Conservation (phyloP, 805 yeast genomes). For the Kuraishia piskuri region DNA sequence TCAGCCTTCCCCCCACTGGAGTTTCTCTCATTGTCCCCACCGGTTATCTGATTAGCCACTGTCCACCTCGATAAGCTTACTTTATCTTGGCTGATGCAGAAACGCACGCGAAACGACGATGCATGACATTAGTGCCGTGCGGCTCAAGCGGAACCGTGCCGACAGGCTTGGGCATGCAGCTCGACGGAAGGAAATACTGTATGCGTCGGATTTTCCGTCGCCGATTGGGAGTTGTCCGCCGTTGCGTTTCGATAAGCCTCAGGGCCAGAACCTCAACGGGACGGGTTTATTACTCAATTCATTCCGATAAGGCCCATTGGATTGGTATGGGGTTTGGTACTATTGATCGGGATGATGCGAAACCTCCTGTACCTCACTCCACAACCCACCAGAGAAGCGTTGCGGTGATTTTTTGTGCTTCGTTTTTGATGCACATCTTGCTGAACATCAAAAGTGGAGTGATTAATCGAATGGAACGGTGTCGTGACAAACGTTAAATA, state of each 20-base stretch:
- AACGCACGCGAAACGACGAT: background rate
- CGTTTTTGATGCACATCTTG: no score
- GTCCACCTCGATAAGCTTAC: background rate
- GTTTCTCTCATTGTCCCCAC: background rate
- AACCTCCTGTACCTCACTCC: no score
- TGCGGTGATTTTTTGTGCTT: no score
- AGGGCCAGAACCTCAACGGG: background rate
- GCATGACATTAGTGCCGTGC: background rate
- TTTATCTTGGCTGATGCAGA: background rate
- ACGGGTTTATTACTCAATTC: background rate
- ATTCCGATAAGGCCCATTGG: background rate
- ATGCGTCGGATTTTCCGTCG: background rate
- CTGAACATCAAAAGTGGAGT: background rate
- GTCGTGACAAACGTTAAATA: background rate
- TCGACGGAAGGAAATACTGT: background rate
- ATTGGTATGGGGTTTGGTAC: no score
- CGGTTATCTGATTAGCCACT: background rate
- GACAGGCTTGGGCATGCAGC: background rate
- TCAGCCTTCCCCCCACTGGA: no score
- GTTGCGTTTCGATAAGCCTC: background rate
- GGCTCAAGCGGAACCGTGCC: background rate
- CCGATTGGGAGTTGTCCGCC: background rate
- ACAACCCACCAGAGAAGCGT: no score
- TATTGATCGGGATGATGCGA: background rate
- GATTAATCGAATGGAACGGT: background rate